Base-by-base conservation (phyloP, 192 early-diverging fungal genomes). In the Backusella tarrabulga region DNA sequence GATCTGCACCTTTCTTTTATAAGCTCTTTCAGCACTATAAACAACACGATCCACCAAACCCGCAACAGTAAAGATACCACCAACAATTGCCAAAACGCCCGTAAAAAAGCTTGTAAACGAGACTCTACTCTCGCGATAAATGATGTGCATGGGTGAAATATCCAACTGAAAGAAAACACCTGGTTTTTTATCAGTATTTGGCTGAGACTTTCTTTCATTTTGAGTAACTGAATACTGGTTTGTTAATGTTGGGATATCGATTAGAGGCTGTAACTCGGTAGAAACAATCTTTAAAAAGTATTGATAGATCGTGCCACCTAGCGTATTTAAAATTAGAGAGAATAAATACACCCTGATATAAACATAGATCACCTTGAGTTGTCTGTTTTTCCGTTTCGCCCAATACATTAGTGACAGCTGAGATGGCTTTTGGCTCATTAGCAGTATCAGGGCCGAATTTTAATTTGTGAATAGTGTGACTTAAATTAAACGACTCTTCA, bases 221-320 rank as follows among this genome's bases (percentile, higher is more conserved):
- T 97, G 94, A 1, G 95, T 98, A 4, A 93, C 94, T 26, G 97
- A 95, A 80, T 95, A 98, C 83, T 99, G 96, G 83, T 99, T 99
- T 4, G 97, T 96, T 74, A 86, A 85, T 15, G 95, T 83, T 19
- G 83, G 86, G 12, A 86, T 83, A 52, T 91, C 90, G 80, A 93
- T 90, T 63, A 92, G 75, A 82, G 88, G 96, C 26, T 84, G 71
- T 80, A 94, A 87, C 63, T 94, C 89, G 1, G 97, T 97, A 54
- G 93, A 91, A 7, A 99, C 97, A 12, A 99, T 94, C 85, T 97
- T 97, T 72, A 94, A 76, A 79, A 95, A 98, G 85, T 98, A 98
- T 80, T 98, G 96, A 88, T 88, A 98, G 84, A 91, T 91, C 29
- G 84, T 80, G 41, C 88, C 84, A 29, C 68, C 91, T 92, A 68